These are phyloP conservation scores for Phytophthora pluvialis DNA, from an alignment of 352 stramenopile genomes.

Conservation along the genomic window DNA sequence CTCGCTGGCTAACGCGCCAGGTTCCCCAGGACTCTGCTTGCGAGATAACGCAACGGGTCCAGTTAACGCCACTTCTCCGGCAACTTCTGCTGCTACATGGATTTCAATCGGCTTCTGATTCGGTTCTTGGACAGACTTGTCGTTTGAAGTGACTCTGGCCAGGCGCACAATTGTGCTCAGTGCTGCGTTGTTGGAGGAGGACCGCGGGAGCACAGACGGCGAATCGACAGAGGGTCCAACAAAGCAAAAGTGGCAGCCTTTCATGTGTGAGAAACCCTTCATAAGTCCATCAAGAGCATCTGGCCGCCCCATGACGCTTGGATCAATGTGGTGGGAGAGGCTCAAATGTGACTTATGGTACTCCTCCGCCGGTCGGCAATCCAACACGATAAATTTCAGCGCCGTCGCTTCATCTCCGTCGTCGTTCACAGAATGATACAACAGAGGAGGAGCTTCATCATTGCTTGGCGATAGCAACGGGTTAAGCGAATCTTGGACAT, in stretches of 20 bases:
- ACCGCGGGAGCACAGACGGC: conserved; percentile 26
- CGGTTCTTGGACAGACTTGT: conserved; percentile 41
- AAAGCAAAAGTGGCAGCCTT: conserved; percentile 91
- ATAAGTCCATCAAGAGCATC: conserved; percentile 79
- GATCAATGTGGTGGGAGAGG: conserved; percentile 89
- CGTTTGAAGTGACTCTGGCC: conserved; percentile 62
- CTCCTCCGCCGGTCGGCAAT: conserved; percentile 78
- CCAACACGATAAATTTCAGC: conserved; percentile 79
- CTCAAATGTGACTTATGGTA: conserved; percentile 85
- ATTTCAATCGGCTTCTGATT: conserved; percentile 28
- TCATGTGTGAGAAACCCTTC: conserved; percentile 86
- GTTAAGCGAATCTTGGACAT: conserved; percentile 33
- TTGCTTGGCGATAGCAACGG: conserved; percentile 39
- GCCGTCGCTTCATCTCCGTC: conserved; percentile 29
- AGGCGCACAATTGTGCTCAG: conserved; percentile 66
- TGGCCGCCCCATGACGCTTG: conserved; percentile 70
- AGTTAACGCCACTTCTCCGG: conserved; percentile 3
- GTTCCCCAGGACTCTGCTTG: conserved; percentile 34
- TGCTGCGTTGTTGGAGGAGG: conserved; percentile 42
- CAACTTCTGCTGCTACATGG: conserved; percentile 11
- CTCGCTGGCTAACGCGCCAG: conserved; percentile 41
- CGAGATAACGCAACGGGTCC: conserved; percentile 20
- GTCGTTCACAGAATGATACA: conserved; percentile 28
- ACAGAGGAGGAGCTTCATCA: conserved; percentile 9
- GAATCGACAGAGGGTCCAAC: conserved; percentile 65